Base-by-base conservation (phyloP, 2,329 filamentous ascomycete species). In the Fusarium redolens region DNA sequence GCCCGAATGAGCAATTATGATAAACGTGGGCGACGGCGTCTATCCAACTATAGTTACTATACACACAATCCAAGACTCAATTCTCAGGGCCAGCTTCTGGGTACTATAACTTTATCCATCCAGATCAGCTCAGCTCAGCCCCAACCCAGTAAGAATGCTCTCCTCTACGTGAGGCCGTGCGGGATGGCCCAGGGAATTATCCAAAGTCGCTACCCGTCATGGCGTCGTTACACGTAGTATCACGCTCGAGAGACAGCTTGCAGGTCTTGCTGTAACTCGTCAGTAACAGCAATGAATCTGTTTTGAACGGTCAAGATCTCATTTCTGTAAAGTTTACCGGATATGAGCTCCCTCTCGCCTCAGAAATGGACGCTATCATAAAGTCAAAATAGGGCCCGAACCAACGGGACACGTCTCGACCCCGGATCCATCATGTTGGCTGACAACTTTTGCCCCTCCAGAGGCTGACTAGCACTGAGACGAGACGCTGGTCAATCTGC, bases 351-450 rank as follows among this genome's bases (percentile, higher is more conserved):
- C 33, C 28, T 56, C 50, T 40, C 56, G 43, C 44, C 54, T 63
- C 48, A 18, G 35, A 13, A 25, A 44, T 35, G 43, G 61, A 37
- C 44, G 54, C 48, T 44, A 56, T 63, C 35, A 43, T 17, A 55
- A 73, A 74, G 65, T 50, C 58, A 69, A 69, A 66, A 45, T 30
- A n/a, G 45, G 44, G 41, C 55, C 48, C 56, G 41, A 40, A 54
- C 61, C 47, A 62, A 65, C 52, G 35, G 48, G 47, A 33, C 64
- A 52, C 41, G 22, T 56, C 43, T 59, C 44, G 20, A 38, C 45
- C 50, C 47, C 33, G 37, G 40, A 52, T 47, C 35, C 44, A 20
- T 28, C 30, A 38, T 57, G 38, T 45, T 31, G 55, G 31, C 59
- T 57, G 47, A 35, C 43, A 65, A 52, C 51, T 63, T 56, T 61